These are phyloP conservation scores for Austroboletus eburneus DNA, from an alignment of 768 basidiomycete species.

Conservation along the genomic window DNA sequence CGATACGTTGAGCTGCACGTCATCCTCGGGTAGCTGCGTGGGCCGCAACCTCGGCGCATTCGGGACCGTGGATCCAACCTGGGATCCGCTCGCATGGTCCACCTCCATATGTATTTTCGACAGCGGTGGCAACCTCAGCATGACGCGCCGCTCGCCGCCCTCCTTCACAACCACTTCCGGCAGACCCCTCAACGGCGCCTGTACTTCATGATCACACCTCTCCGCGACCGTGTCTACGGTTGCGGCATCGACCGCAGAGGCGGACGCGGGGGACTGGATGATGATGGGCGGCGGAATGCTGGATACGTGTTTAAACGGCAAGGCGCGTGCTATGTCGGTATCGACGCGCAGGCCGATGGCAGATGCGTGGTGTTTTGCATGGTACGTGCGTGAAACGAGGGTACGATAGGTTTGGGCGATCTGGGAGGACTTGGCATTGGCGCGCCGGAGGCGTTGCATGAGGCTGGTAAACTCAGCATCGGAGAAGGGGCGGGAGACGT, in stretches of 20 bases:
- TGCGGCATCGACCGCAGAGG: too few species aligned
- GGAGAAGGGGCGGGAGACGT: slow-evolving; percentile 27
- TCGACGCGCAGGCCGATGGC: slow-evolving; percentile 43
- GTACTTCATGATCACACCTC: too few species aligned
- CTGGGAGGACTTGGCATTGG: too few species aligned
- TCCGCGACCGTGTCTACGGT: too few species aligned
- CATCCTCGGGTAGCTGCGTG: slow-evolving; percentile 24
- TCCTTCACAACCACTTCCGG: slow-evolving; percentile 8
- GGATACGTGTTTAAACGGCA: slow-evolving; percentile 39
- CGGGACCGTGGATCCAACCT: slow-evolving; percentile 8
- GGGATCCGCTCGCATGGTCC: neutral
- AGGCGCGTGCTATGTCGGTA: slow-evolving; percentile 37
- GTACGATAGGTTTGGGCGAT: slow-evolving; percentile 35
- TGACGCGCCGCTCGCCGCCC: neutral
- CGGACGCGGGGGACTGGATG: slow-evolving; percentile 29
- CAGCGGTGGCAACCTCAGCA: slow-evolving; percentile 10
- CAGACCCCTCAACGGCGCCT: neutral
- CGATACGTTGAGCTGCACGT: too few species aligned
- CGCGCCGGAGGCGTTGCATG: slow-evolving; percentile 37
- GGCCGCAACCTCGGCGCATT: slow-evolving; percentile 27
- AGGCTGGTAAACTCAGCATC: slow-evolving; percentile 34
- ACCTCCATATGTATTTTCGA: slow-evolving; percentile 2
- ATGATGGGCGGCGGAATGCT: slow-evolving; percentile 6
- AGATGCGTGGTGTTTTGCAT: slow-evolving; percentile 45
- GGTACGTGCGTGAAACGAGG: slow-evolving; percentile 13